phyloP scores from a whole-genome alignment of 805 yeast genomes.

The Wickerhamia fluorescens region DNA sequence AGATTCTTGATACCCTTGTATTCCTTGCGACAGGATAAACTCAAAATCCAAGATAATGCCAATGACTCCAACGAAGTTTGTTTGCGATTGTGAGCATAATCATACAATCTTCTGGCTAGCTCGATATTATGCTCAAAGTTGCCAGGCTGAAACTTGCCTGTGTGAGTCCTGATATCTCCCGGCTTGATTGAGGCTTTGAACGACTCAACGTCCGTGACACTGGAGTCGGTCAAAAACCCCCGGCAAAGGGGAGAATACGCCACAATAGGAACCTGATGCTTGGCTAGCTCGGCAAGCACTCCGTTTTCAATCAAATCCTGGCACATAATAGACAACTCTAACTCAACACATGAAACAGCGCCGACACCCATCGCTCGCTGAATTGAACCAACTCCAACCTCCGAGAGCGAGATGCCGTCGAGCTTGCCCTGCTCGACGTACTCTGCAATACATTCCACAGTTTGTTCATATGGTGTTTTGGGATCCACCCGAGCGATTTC shows the following conservation, averaged over 20 bases:
- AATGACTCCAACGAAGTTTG: slow-evolving; percentile 52
- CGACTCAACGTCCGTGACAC: slow-evolving; percentile 30
- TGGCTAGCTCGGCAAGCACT: slow-evolving; percentile 50
- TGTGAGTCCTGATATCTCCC: slow-evolving; percentile 44
- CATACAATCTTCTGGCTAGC: slow-evolving; percentile 43
- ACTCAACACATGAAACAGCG: slow-evolving; percentile 64
- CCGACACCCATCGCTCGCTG: slow-evolving; percentile 47
- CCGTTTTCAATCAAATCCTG: slow-evolving; percentile 59
- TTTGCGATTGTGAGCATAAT: slow-evolving; percentile 40
- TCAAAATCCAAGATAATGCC: slow-evolving; percentile 39
- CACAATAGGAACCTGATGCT: slow-evolving; percentile 55
- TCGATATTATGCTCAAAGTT: slow-evolving; percentile 46
- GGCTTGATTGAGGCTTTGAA: slow-evolving; percentile 40
- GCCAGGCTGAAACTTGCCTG: slow-evolving; percentile 57
- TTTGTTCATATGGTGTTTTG: slow-evolving; percentile 49
- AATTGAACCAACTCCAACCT: slow-evolving; percentile 58
- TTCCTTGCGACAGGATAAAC: slow-evolving; percentile 59
- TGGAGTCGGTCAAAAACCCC: slow-evolving; percentile 66
- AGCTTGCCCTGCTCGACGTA: slow-evolving; percentile 57
- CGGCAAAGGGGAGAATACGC: slow-evolving; percentile 82
- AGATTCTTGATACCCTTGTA: slow-evolving; percentile 34
- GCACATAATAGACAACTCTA: slow-evolving; percentile 70
- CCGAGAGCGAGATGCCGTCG: slow-evolving; percentile 69
- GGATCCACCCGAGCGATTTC: slow-evolving; percentile 69
- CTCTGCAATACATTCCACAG: slow-evolving; percentile 49